Base-by-base conservation (phyloP, 2,329 filamentous ascomycete species). In the Colletotrichum viniferum region DNA sequence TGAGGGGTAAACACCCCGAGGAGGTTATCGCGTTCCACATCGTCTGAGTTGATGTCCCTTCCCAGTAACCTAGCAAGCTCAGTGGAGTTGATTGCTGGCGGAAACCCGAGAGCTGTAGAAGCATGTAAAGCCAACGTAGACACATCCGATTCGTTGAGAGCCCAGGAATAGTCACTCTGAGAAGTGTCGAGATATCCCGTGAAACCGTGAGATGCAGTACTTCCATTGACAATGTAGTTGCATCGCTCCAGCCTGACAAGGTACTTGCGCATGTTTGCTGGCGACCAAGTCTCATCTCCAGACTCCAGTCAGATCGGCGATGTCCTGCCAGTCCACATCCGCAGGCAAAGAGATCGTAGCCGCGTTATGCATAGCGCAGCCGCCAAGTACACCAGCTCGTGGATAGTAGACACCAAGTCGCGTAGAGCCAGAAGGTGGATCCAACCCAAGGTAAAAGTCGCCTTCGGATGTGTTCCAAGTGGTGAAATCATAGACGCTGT, bases 281-380 rank as follows among this genome's bases (percentile, higher is more conserved):
- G 84, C 0, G 85, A 82, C 92, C 92, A 94, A 0, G 89, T 90
- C 3, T 82, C 77, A 77, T 94, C 92, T 3, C 91, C 91, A 5
- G 92, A 94, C 92, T 3, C 91, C 91, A 5, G 92, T 94, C 30
- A 92, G 79, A 14, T 83, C 81, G 4, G 87, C 88, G 71, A 94
- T 88, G 78, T 89, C 82, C 56, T 91, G 85, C 82, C 90, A 94
- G 81, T 94, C 92, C 24, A 86, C 88, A 52, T 89, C 85, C 63
- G 90, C 87, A 0, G 92, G 91, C 73, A 90, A 88, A 26, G 92
- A 85, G 26, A 88, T 86, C 61, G 93, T 88, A 56, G 92, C 82
- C 6, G 90, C 91, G 58, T 92, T 92, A 81, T 94, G 92, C 12
- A 89, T 87, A 2, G 90, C 88, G 81, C 88, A 89, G 1, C 88